Evolutionary conservation across 75 land plant species (phyloP).

Genomic region (Pinus taeda): DNA sequence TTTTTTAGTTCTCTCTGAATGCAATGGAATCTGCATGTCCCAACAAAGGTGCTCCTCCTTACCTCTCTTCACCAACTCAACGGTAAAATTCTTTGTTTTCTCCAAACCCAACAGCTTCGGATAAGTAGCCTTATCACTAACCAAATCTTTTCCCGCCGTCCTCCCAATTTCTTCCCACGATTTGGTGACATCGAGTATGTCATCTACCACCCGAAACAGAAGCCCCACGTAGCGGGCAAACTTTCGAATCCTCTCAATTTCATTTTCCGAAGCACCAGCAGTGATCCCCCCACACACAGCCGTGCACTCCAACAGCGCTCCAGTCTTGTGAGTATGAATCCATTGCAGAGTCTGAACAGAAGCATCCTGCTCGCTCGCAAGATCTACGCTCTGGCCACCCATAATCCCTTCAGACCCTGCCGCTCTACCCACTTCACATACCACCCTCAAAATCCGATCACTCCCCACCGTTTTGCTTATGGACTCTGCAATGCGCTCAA

Average conservation of each 20-base stretch:
- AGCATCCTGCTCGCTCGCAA: slow-evolving; percentile 23
- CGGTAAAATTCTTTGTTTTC: too few species aligned
- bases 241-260: too few species aligned
- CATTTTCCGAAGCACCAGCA: too few species aligned
- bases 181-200: slow-evolving; percentile 38
- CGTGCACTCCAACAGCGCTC: slow-evolving; percentile 13
- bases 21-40: slow-evolving; percentile 40
- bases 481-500: slow-evolving; percentile 32
- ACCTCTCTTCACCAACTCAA: slow-evolving; percentile 3
- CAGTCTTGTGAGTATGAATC: slow-evolving; percentile 60
- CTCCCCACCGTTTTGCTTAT: slow-evolving; percentile 22
- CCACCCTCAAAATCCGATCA: slow-evolving; percentile 21
- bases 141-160: slow-evolving; percentile 41
- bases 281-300: too few species aligned
- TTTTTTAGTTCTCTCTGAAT: background rate
- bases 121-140: slow-evolving; percentile 32
- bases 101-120: slow-evolving; percentile 47
- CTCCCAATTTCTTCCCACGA: slow-evolving; percentile 39
- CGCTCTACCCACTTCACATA: slow-evolving; percentile 37
- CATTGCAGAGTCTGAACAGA: slow-evolving; percentile 38
- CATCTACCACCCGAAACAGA: too few species aligned
- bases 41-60: slow-evolving; percentile 28
- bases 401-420: slow-evolving; percentile 49
- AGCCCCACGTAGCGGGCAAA: too few species aligned
- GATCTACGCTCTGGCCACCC: slow-evolving; percentile 70